Conservation (phyloP, 371 early-diverging fungal species). For the Mortierella sp. region DNA sequence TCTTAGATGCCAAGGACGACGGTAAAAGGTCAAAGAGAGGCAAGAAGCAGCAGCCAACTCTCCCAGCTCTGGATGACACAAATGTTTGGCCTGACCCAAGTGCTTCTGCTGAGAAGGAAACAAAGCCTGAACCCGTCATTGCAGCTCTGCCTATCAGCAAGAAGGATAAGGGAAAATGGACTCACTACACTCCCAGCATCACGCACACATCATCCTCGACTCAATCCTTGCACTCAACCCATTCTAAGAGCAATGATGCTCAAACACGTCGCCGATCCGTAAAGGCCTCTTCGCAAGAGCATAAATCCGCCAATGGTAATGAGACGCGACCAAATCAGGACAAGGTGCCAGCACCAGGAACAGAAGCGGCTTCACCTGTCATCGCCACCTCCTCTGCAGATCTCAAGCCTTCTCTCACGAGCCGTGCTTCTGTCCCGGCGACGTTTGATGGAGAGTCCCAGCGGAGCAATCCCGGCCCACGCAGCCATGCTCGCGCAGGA, state of each 20-base stretch:
- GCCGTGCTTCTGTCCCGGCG: conserved; percentile 46
- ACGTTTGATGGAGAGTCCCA: conserved; percentile 36
- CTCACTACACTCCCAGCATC: conserved; percentile 67
- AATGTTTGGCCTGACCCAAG: conserved; percentile 46
- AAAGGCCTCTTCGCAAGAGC: conserved; percentile 20
- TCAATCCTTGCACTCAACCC: conserved; percentile 54
- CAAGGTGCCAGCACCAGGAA: too few relatives aligned
- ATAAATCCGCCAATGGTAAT: too few relatives aligned
- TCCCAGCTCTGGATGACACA: conserved; percentile 30
- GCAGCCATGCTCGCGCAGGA: conserved; percentile 21
- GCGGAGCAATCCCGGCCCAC: conserved; percentile 24
- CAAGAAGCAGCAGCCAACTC: conserved; percentile 48
- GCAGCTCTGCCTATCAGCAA: conserved; percentile 39
- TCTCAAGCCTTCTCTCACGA: neutral
- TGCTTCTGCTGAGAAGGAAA: conserved; percentile 47
- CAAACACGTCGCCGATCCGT: conserved; percentile 24
- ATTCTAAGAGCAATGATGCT: conserved; percentile 22
- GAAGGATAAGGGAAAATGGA: conserved; percentile 69
- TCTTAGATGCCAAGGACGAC: conserved; percentile 37
- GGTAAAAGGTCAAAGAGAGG: conserved; percentile 52
- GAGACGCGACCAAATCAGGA: too few relatives aligned
- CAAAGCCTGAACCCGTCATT: conserved; percentile 36
- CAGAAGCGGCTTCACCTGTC: too few relatives aligned
- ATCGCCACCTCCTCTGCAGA: too few relatives aligned
- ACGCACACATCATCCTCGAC: conserved; percentile 52